phyloP scores from a whole-genome alignment of 306 rosid species.

The Astragalus membranaceus region DNA sequence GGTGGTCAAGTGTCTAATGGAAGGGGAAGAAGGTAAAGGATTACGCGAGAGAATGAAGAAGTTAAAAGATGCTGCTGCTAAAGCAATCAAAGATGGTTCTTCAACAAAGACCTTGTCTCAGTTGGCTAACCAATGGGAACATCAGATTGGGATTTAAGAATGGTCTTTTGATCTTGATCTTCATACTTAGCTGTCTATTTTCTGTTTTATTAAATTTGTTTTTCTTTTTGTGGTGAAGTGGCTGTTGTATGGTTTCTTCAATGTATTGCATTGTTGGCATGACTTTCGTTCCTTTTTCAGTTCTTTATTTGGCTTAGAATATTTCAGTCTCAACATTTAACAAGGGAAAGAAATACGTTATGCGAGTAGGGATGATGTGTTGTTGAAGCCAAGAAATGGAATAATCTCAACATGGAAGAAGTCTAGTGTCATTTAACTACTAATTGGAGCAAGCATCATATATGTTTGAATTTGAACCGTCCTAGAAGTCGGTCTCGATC shows the following conservation, averaged over 20 bases:
- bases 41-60: not conserved
- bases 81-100: slow-evolving; percentile 1
- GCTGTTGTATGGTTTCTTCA: not conserved
- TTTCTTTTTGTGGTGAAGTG: not conserved
- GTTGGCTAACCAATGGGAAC: not conserved
- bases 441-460: no score
- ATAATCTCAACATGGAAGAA: no score
- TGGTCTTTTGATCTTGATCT: not conserved
- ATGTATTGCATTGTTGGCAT: not conserved
- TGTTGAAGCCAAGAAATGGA: no score
- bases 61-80: not conserved
- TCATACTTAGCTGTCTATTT: not conserved
- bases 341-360: no score
- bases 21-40: not conserved
- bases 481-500: no score
- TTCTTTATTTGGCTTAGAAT: no score
- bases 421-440: no score
- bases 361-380: no score
- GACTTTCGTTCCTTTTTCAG: no score
- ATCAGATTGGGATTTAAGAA: not conserved
- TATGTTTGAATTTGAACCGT: no score
- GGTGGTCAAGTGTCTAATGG: not conserved
- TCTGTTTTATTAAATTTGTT: not conserved
- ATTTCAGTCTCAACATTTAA: no score
- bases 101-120: not conserved